Base-by-base conservation (phyloP, 108 stramenopile species). In the Aurantiochytrium sp. region DNA sequence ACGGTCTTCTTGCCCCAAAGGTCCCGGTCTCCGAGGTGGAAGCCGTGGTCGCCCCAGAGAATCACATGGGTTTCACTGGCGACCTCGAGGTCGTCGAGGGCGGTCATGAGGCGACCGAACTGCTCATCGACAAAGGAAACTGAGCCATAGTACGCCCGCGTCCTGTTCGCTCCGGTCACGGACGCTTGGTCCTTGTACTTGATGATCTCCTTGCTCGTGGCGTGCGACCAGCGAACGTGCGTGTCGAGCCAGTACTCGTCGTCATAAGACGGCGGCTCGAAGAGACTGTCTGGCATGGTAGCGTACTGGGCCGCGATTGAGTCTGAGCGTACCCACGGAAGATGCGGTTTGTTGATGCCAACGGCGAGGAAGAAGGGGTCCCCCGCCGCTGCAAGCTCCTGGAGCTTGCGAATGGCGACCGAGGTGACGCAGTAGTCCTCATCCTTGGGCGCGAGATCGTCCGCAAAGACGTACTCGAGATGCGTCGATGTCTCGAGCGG, bases 281-380 rank as follows among this genome's bases (percentile, higher is more conserved):
- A 81, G 0, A 48, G n/a, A 24, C 27, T 24, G 24, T 39, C 68
- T 0, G 68, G 53, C 4, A 69, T 69, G 48, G 10, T 4, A 21
- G 4, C 52, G 37, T 27, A 69, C 5, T 53, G 69, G 39, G 21
- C 50, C 15, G 41, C 19, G 27, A 31, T 52, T 5, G 68, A 55
- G 52, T 48, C 27, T 17, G 73, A 24, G n/a, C n/a, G 24, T 0
- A 69, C 41, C 87, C 87, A 88, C 8, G 68, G 69, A 17, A 88
- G 6, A 24, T 88, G 87, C 4, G 87, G 87, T 10, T 88, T 88
- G 42, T 22, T 31, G 73, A 73, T 34, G 24, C 87, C 87, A 30
- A 88, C 87, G 0, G 69, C 87, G 0, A 88, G 50, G 4, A 69
- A 88, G 52, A 88, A 88, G 15, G 87, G 87, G 15, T 36, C 45